These are phyloP conservation scores for Escallonia rubra DNA, from an alignment of 129 eudicot genomes.

Conservation along the genomic window DNA sequence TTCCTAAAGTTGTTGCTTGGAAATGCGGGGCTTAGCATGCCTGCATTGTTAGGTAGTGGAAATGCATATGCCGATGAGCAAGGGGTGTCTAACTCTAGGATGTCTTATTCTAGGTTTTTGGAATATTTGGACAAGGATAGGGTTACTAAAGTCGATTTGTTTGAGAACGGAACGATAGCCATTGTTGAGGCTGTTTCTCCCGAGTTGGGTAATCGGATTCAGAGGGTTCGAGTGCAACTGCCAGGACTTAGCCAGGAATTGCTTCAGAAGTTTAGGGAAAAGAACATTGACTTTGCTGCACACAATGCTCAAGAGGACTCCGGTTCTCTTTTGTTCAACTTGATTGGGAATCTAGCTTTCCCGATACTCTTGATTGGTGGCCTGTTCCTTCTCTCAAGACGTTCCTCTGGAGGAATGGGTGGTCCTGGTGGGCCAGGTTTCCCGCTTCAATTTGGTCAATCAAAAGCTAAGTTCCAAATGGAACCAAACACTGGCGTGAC, in stretches of 20 bases:
- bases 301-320: conserved; percentile 99
- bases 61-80: conserved; percentile 92
- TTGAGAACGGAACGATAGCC: conserved; percentile 92
- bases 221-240: conserved; percentile 94
- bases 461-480: conserved; percentile 95
- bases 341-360: conserved; percentile 88
- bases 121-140: conserved; percentile 94
- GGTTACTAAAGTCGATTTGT: conserved; percentile 81
- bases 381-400: conserved; percentile 82
- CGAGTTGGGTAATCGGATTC: conserved; percentile 91
- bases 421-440: conserved; percentile 97
- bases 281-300: conserved; percentile 96
- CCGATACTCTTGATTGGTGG: conserved; percentile 90
- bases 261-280: conserved; percentile 88
- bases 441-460: conserved; percentile 86
- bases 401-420: conserved; percentile 91
- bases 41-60: conserved; percentile 51
- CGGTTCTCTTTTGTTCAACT: conserved; percentile 74
- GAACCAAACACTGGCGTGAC: conserved; percentile 99
- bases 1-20: conserved; percentile 70
- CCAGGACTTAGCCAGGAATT: conserved; percentile 98
- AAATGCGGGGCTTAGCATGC: conserved; percentile 53
- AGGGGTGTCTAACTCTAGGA: conserved; percentile 95
- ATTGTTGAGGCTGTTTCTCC: conserved; percentile 97
- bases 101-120: conserved; percentile 92